Evolutionary conservation across 306 rosid species (phyloP).

Genomic region (Cicer bijugum): DNA sequence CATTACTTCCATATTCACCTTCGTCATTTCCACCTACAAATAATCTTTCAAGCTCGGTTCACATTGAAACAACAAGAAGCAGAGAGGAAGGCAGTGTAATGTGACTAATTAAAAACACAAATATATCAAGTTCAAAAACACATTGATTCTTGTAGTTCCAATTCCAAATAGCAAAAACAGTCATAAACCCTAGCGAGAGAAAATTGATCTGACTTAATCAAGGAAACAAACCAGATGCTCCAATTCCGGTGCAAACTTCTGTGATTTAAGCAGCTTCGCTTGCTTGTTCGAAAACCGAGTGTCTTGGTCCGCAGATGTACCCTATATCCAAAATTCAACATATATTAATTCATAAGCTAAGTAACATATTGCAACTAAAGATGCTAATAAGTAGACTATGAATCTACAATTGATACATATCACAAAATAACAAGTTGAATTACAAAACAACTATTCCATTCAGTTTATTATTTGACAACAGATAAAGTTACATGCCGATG

Average conservation of each 20-base stretch:
- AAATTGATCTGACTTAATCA: neutral
- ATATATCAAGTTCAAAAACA: slow-evolving; percentile 5
- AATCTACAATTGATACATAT: neutral
- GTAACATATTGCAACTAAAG: neutral
- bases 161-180: neutral
- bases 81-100: neutral
- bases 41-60: slow-evolving; percentile 37
- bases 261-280: slow-evolving; percentile 91
- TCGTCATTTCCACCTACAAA: slow-evolving; percentile 80
- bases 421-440: neutral
- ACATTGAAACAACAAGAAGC: neutral
- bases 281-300: slow-evolving; percentile 97
- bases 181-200: neutral
- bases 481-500: neutral
- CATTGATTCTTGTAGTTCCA: neutral
- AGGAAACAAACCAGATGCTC: slow-evolving; percentile 79
- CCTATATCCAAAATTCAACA: slow-evolving; percentile 55
- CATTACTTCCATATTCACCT: slow-evolving; percentile 91
- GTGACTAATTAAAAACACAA: neutral
- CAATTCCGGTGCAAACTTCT: slow-evolving; percentile 92
- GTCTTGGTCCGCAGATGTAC: slow-evolving; percentile 97
- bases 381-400: neutral
- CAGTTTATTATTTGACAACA: neutral
- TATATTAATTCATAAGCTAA: slow-evolving; percentile 5
- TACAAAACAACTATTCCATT: neutral